Evolutionary conservation across 805 yeast species (phyloP), one percentile per base, ranked within the genome.

Genomic region (Pichia gijzeniarum): DNA sequence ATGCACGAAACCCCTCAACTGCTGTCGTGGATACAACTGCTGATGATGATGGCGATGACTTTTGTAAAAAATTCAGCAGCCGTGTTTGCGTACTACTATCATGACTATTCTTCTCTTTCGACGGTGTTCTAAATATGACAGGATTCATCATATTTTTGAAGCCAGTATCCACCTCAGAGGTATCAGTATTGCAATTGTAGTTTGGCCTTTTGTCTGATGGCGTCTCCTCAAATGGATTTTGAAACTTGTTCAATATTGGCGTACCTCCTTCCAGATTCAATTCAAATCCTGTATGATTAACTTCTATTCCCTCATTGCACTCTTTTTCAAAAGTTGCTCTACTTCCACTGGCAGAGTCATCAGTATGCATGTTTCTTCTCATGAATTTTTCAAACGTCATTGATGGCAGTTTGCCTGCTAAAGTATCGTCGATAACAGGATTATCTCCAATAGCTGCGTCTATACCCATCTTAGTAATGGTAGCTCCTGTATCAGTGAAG

Each of bases 181-280:
- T 14, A 5, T 22, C 28, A 53, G 10, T 25, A 25, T 25, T 25
- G 28, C 28, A 25, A 7, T 10, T 10, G 10, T 25, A 25, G 10
- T 25, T 25, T 25, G 28, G 10, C 10, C 28, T 30, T 30, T 30
- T 14, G 14, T 50, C 55, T 1, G 28, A 25, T 10, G 62, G 63
- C 2, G 65, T 55, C 3, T 52, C 60, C 10, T 61, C 65, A 48
- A 71, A 71, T 6, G 75, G 75, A 47, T 71, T 61, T 22, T 50
- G 55, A 17, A 68, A 53, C 28, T 60, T 61, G 19, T 53, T 57
- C 16, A 67, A 43, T 55, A 53, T 18, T 4, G 65, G 61, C 2
- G 61, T 52, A 5, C 37, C 43, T 32, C 37, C 35, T 17, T 44
- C 28, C 6, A 44, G 31, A 34, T 36, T 44, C 16, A 36, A 34